Base-by-base conservation (phyloP, 1,139 yeast genomes). In the Yamadazyma songkhlaensis region DNA sequence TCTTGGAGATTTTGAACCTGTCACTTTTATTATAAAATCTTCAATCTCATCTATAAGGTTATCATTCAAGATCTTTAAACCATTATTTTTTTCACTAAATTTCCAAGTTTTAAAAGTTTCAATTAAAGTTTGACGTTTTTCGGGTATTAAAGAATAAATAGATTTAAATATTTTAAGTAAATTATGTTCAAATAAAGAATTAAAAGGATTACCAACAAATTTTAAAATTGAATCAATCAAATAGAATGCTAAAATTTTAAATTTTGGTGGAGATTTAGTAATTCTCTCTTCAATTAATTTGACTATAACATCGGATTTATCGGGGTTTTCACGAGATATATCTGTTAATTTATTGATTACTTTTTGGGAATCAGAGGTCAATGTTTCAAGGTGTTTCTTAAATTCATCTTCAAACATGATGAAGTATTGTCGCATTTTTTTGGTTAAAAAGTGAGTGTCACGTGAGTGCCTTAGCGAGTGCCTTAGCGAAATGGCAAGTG, bases 201-300 rank as follows among this genome's bases (percentile, higher is more conserved):
- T 67, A 49, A 68, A 71, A 4, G 77, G 76, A 41, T 63, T 67
- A 10, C 75, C 74, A 31, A 69, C 57, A 49, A 61, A 67, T 47
- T 70, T 70, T 47, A 67, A 58, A 15, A 71, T 66, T 29, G 70
- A 63, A 50, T 71, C 76, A 50, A 71, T 47, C 32, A 70, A 50
- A 46, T 71, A 71, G 36, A 71, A 55, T 12, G 65, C 54, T 43
- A 47, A 61, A 25, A 71, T 53, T 48, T 69, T 70, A 45, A 66
- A 59, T 38, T 64, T 64, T 12, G 75, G 75, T 13, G 66, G 52
- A 36, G 68, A 61, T 40, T 55, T 63, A 37, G 49, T 51, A 36
- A 71, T 62, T 31, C 74, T 53, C 20, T 55, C 55, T 38, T 65
- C 72, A 12, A 69, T 55, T 39, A 60, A 46, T 12, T 51, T 57